These are phyloP conservation scores for Sclerotinia borealis DNA, from an alignment of 2,329 filamentous ascomycete genomes.

Conservation along the genomic window DNA sequence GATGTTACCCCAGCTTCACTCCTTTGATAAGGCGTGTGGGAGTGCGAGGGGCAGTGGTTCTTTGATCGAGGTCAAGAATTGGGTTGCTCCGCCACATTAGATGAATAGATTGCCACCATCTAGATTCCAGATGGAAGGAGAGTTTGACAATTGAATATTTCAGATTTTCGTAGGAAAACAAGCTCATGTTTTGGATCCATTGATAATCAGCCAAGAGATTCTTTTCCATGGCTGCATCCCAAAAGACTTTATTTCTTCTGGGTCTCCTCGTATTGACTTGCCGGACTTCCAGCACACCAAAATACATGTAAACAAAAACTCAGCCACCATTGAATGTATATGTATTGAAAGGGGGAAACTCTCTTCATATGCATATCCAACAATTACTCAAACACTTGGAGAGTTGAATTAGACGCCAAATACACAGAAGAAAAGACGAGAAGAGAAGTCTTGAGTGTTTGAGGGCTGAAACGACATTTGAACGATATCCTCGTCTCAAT, in stretches of 20 bases:
- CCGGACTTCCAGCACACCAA: background rate
- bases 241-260: background rate
- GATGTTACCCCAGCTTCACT: background rate
- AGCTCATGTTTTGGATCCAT: background rate
- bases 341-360: no score
- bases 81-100: background rate
- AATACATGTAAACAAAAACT: background rate
- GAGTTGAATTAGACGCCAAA: background rate
- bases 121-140: background rate
- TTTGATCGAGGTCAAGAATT: background rate
- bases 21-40: background rate
- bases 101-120: background rate
- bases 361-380: no score
- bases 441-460: background rate
- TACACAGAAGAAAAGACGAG: background rate
- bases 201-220: conserved; percentile 2
- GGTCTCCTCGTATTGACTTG: background rate
- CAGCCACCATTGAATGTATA: background rate
- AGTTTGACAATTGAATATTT: no score
- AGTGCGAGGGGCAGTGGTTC: background rate
- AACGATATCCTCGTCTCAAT: background rate
- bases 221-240: background rate
- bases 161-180: background rate
- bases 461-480: background rate
- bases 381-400: no score